Evolutionary conservation across 169 alveolate genomes (phyloP).

Genomic region (Babesia ovis): DNA sequence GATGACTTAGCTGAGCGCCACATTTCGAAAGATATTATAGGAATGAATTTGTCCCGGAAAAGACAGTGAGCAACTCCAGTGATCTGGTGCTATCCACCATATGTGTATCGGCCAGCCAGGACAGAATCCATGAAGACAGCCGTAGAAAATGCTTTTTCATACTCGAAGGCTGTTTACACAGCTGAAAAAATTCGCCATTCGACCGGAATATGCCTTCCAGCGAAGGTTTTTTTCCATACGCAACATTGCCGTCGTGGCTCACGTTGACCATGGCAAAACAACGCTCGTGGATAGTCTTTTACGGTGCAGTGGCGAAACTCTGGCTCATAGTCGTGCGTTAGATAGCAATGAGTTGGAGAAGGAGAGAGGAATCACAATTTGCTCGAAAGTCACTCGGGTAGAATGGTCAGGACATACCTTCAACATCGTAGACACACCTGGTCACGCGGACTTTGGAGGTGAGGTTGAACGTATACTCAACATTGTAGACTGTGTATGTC

Average conservation of each 20-base stretch:
- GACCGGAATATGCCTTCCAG: slow-evolving; percentile 1
- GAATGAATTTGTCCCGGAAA: background rate
- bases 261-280: slow-evolving; percentile 99
- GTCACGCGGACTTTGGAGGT: slow-evolving; percentile 98
- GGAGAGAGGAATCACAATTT: slow-evolving; percentile 97
- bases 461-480: slow-evolving; percentile 95
- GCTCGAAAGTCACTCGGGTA: slow-evolving; percentile 92
- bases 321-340: slow-evolving; percentile 77
- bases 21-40: slow-evolving; percentile 47
- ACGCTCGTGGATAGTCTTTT: slow-evolving; percentile 92
- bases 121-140: background rate
- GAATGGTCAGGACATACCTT: slow-evolving; percentile 82
- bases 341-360: slow-evolving; percentile 91
- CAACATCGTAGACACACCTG: slow-evolving; percentile 87
- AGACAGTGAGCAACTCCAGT: background rate
- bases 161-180: slow-evolving; percentile 8
- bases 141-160: background rate
- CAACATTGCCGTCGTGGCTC: slow-evolving; percentile 98
- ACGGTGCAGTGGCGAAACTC: slow-evolving; percentile 75
- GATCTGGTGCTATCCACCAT: background rate
- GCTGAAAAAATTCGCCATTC: background rate
- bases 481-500: slow-evolving; percentile 95
- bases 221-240: slow-evolving; percentile 81
- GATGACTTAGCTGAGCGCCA: slow-evolving; percentile 80
- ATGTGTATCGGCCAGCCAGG: background rate